Base-by-base conservation (phyloP, 768 basidiomycete species). In the Agrocybe praecox region DNA sequence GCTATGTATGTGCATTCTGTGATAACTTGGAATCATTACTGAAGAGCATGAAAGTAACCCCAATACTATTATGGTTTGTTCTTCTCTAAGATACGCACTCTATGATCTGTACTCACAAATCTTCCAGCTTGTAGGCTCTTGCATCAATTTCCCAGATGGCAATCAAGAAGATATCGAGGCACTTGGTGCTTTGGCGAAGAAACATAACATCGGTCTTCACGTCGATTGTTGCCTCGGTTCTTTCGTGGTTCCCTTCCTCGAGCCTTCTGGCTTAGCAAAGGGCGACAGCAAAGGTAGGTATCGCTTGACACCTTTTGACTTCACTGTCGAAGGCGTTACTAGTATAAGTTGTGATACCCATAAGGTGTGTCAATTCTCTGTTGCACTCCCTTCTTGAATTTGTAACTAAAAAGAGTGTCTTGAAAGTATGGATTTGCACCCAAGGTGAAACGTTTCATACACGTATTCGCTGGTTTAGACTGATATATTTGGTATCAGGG, bases 301-400 rank as follows among this genome's bases (percentile, higher is more conserved):
- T 62, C 82, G 81, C 56, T 67, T 90, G 21, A 71, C 79, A 34
- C 88, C 85, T 0, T 98, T 98, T 67, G 96, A 98, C 72, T 99
- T 99, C 72, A 76, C 87, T 19, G 88, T 98, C 2, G 79, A 83
- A 2, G 96, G 96, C 3, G 96, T 99, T 21, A 98, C 96, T 2
- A 89, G 88, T 64, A 92, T 98, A 53, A 95, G 93, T 58, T 97
- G 96, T 70, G 96, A 99, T 76, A 94, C 93, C 7, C 95, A 97
- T 76, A 96, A 29, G 9, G 26, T 29, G 26, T 5, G 26, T 29
- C n/a, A n/a, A 29, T 29, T 29, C 26, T 29, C 26, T 9, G 26
- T 29, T 29, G 26, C 9, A 29, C 9, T 9, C 4, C 26, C 26
- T 29, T 29, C 26, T 29, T 29, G 26, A 29, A 29, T 5, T 29